Evolutionary conservation across 2,329 filamentous ascomycete species (phyloP).

Genomic region (Phaeosphaeria sp.): DNA sequence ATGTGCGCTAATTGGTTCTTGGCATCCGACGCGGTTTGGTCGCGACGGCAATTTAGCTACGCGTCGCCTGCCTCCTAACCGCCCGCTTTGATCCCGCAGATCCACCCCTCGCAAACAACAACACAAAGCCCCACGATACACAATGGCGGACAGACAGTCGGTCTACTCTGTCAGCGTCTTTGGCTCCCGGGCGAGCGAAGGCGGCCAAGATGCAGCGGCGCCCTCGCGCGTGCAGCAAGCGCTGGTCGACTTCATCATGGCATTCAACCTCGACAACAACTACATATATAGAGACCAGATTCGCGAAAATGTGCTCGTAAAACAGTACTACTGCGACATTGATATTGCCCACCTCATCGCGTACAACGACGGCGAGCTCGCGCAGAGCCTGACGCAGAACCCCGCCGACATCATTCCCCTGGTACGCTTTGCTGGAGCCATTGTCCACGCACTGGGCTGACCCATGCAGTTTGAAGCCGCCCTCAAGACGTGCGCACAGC

Average conservation of each 20-base stretch:
- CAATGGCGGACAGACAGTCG: conserved; percentile 73
- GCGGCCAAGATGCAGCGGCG: conserved; percentile 37
- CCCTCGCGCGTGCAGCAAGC: conserved; percentile 68
- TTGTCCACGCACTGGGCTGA: conserved; percentile 17
- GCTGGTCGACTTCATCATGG: conserved; percentile 88
- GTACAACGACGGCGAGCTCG: conserved; percentile 87
- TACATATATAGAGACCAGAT: conserved; percentile 98
- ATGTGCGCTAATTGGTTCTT: conserved; percentile 7
- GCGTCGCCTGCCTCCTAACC: conserved; percentile 23
- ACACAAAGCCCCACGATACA: conserved; percentile 13
- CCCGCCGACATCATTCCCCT: conserved; percentile 92
- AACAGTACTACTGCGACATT: conserved; percentile 95
- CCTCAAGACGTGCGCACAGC: conserved; percentile 87
- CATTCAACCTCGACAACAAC: conserved; percentile 90
- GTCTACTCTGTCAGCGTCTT: conserved; percentile 86
- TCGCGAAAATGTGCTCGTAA: conserved; percentile 89
- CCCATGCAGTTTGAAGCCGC: conserved; percentile 80
- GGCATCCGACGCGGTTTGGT: conserved; percentile 14
- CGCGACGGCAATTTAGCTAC: conserved; percentile 24
- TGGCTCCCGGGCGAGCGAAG: conserved; percentile 51
- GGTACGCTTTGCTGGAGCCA: conserved; percentile 56
- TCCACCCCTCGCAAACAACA: conserved; percentile 20
- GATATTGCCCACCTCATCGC: conserved; percentile 95
- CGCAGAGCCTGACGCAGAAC: conserved; percentile 85
- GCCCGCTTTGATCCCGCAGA: conserved; percentile 14